These are phyloP conservation scores for Ophiorrhiza pumila DNA, from an alignment of 257 asterid species.

Conservation along the genomic window DNA sequence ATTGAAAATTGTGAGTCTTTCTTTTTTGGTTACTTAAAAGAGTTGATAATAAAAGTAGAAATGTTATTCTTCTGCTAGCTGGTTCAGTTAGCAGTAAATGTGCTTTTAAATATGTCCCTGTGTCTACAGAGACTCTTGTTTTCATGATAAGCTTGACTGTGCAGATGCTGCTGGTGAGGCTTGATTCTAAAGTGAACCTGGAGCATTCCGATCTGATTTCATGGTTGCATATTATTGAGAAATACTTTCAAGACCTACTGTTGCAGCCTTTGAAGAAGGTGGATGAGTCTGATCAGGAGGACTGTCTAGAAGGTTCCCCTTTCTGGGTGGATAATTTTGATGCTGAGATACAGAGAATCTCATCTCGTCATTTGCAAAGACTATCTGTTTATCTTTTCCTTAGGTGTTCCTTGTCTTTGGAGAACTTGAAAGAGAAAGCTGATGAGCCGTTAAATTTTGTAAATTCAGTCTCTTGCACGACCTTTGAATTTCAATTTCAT, in stretches of 20 bases:
- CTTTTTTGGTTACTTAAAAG: too few relatives aligned
- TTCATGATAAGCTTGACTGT: conserved; percentile 14
- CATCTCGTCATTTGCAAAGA: conserved; percentile 64
- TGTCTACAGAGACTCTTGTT: conserved; percentile 5
- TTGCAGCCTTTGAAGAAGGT: conserved; percentile 43
- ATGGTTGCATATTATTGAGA: conserved; percentile 61
- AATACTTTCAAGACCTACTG: conserved; percentile 61
- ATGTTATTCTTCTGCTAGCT: not conserved
- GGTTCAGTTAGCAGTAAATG: not conserved
- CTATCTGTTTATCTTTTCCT: conserved; percentile 65
- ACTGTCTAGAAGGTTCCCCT: conserved; percentile 70
- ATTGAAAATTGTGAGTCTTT: not conserved
- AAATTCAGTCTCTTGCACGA: conserved; percentile 24
- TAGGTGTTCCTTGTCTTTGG: conserved; percentile 54
- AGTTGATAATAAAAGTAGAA: not conserved
- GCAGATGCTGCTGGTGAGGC: conserved; percentile 79
- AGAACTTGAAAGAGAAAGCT: conserved; percentile 26
- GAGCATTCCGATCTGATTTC: conserved; percentile 41
- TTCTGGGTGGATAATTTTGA: conserved; percentile 44
- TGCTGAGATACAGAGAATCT: conserved; percentile 32
- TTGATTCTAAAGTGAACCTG: conserved; percentile 37
- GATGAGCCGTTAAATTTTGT: conserved; percentile 23
- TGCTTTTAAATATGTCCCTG: not conserved
- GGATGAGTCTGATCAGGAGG: conserved; percentile 32
- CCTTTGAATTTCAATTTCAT: conserved; percentile 29